Evolutionary conservation across 257 asterid genomes (phyloP).

Genomic region (Solanum gandarillasii): DNA sequence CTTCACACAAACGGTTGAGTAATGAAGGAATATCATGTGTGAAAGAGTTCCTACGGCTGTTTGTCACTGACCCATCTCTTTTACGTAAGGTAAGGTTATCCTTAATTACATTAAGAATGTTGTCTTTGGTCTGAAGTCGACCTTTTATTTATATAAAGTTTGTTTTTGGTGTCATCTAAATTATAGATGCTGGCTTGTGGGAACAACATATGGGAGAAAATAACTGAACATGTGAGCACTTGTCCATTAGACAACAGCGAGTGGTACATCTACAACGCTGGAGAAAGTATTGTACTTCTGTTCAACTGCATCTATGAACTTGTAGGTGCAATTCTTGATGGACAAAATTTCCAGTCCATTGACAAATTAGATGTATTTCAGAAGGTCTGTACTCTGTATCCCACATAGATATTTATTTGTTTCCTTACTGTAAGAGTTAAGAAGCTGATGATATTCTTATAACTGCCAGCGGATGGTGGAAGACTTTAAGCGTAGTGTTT

Average conservation of each 20-base stretch:
- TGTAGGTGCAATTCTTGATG: slow-evolving; percentile 48
- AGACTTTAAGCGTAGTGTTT: slow-evolving; percentile 34
- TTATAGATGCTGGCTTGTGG: slow-evolving; percentile 49
- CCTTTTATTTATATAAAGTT: neutral
- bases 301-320: slow-evolving; percentile 48
- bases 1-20: slow-evolving; percentile 35
- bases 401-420: neutral
- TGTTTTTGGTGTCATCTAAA: slow-evolving; percentile 6
- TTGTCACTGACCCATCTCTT: slow-evolving; percentile 17
- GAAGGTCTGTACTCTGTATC: slow-evolving; percentile 44
- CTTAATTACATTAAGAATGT: neutral
- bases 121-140: neutral
- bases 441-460: neutral
- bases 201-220: slow-evolving; percentile 48
- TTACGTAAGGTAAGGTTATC: slow-evolving; percentile 51
- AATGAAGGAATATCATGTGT: slow-evolving; percentile 28
- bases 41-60: slow-evolving; percentile 46
- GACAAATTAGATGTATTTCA: slow-evolving; percentile 30
- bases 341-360: slow-evolving; percentile 29
- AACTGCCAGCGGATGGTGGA: slow-evolving; percentile 46
- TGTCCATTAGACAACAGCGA: slow-evolving; percentile 40
- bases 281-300: slow-evolving; percentile 25
- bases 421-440: neutral
- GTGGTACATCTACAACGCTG: slow-evolving; percentile 24
- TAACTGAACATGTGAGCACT: slow-evolving; percentile 41